Evolutionary conservation across 352 stramenopile genomes (phyloP).

Genomic region (Phytophthora citricola): DNA sequence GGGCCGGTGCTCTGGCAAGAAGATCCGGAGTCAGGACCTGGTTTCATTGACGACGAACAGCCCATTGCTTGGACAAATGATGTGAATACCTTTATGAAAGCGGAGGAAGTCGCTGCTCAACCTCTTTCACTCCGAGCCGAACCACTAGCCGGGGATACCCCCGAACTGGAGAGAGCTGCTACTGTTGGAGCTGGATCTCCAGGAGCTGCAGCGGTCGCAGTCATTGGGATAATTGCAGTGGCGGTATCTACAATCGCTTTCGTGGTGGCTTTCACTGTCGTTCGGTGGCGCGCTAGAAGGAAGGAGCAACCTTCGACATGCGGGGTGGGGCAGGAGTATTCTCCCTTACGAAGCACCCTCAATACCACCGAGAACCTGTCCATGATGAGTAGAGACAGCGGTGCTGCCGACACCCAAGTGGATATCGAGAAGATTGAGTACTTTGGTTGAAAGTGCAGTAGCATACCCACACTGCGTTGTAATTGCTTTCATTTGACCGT

Average conservation of each 20-base stretch:
- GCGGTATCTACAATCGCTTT: conserved; percentile 9
- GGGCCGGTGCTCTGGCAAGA: conserved; percentile 4
- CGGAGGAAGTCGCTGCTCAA: background rate
- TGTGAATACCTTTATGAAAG: conserved; percentile 5
- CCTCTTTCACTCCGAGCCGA: conserved; percentile 11
- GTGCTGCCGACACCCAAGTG: background rate
- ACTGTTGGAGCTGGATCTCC: conserved; percentile 3
- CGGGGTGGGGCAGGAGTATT: conserved; percentile 6
- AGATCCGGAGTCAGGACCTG: background rate
- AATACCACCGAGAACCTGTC: conserved; percentile 20
- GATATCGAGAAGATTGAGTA: conserved; percentile 20
- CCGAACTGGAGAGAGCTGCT: background rate
- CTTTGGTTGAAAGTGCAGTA: background rate
- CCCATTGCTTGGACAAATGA: conserved; percentile 25
- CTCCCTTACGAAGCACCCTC: conserved; percentile 16
- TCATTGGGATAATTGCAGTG: conserved; percentile 14
- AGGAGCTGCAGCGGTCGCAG: background rate
- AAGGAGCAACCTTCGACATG: background rate
- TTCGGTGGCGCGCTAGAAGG: conserved; percentile 1
- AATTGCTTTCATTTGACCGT: background rate
- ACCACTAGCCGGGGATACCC: background rate
- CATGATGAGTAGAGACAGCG: conserved; percentile 18
- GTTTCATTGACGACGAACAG: conserved; percentile 6
- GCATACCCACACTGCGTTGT: too few relatives aligned
- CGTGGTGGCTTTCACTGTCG: background rate